phyloP scores from a whole-genome alignment of 306 rosid species.

The Prunus mira region DNA sequence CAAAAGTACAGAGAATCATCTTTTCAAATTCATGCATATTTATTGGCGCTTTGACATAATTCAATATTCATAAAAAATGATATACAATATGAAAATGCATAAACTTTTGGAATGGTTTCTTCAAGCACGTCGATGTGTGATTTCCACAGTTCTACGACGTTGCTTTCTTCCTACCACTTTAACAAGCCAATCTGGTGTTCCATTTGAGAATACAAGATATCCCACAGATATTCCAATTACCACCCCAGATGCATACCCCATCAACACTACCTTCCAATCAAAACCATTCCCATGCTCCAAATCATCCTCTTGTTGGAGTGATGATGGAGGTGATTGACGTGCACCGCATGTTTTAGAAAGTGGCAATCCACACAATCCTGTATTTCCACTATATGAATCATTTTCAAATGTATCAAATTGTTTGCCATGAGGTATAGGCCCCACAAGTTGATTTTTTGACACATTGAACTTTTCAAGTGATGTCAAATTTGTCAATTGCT shows the following conservation, averaged over 20 bases:
- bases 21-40: too few relatives aligned
- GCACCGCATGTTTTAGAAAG: neutral
- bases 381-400: neutral
- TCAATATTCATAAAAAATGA: too few relatives aligned
- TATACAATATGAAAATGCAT: too few relatives aligned
- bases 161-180: rapidly evolving
- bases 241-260: neutral
- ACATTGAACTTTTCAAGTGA: neutral
- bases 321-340: neutral
- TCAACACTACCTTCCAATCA: neutral
- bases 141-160: too few relatives aligned
- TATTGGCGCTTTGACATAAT: too few relatives aligned
- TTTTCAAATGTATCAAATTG: neutral
- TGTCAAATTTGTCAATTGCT: neutral
- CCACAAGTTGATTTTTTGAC: too few relatives aligned
- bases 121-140: too few relatives aligned
- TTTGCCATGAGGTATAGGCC: neutral
- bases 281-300: neutral
- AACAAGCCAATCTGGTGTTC: too few relatives aligned
- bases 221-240: neutral
- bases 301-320: neutral
- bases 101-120: too few relatives aligned
- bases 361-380: too few relatives aligned
- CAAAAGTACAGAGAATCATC: too few relatives aligned
- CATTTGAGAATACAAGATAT: neutral